Evolutionary conservation across 495 filamentous ascomycete genomes (phyloP).

Genomic region (Hyaloscypha bicolor): DNA sequence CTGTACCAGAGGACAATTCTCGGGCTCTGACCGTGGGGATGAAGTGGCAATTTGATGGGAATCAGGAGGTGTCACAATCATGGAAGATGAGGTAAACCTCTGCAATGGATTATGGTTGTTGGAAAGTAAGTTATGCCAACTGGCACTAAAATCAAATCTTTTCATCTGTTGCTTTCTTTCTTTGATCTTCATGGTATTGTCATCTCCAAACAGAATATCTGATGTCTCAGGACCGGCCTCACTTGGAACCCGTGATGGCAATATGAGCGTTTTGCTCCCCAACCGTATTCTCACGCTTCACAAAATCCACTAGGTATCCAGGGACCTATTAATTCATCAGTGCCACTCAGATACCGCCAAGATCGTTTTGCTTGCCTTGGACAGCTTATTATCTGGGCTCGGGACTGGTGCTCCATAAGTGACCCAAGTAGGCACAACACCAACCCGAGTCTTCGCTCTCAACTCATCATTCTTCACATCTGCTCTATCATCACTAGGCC

Average conservation of each 20-base stretch:
- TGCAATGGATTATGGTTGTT: not conserved
- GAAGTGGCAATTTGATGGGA: constrained; percentile 42
- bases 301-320: constrained; percentile 20
- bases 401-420: constrained; percentile 69
- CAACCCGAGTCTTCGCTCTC: constrained; percentile 69
- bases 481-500: constrained; percentile 68
- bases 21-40: constrained; percentile 49
- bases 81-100: constrained; percentile 42
- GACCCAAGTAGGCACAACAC: constrained; percentile 77
- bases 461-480: constrained; percentile 67
- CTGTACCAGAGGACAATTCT: constrained; percentile 48
- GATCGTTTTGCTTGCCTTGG: constrained; percentile 15
- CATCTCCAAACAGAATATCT: not conserved
- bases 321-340: constrained; percentile 18
- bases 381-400: constrained; percentile 23
- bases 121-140: not conserved
- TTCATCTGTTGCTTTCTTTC: not conserved
- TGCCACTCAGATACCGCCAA: not conserved
- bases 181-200: not conserved
- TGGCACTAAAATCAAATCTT: not conserved
- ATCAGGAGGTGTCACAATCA: constrained; percentile 41
- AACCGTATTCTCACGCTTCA: constrained; percentile 26
- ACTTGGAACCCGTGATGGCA: not conserved
- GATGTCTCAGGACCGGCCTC: not conserved
- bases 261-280: constrained; percentile 13